Conservation (phyloP, 768 basidiomycete genomes). For the Gloeophyllum trabeum region DNA sequence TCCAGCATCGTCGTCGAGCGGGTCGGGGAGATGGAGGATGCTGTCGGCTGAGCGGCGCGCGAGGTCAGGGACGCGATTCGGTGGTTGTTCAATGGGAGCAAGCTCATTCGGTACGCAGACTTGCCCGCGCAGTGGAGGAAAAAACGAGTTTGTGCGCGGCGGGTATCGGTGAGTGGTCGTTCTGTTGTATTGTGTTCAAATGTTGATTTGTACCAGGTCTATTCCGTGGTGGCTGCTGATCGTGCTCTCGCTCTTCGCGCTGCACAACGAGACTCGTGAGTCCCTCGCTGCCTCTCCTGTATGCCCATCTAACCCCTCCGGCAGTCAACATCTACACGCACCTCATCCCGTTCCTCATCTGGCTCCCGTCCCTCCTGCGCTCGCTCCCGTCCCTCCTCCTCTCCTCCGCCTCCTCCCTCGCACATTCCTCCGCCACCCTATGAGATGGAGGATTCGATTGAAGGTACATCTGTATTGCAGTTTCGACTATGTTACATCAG, state of each 20-base stretch:
- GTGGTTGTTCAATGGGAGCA: conserved; percentile 50
- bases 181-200: not conserved
- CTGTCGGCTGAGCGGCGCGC: conserved; percentile 38
- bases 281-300: conserved; percentile 6
- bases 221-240: conserved; percentile 85
- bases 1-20: no score
- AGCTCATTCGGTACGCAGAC: conserved; percentile 62
- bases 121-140: conserved; percentile 71
- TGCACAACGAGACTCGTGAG: conserved; percentile 87
- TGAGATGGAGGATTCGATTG: no score
- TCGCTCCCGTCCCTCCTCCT: conserved; percentile 14
- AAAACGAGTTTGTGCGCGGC: conserved; percentile 61
- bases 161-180: conserved; percentile 78
- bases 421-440: conserved; percentile 22
- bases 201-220: conserved; percentile 39
- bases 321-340: conserved; percentile 95
- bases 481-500: no score
- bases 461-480: no score
- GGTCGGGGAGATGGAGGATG: conserved; percentile 41
- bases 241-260: conserved; percentile 60
- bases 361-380: conserved; percentile 23
- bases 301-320: not conserved
- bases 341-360: conserved; percentile 67
- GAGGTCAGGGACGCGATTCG: conserved; percentile 50
- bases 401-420: no score